Percentiles rank a stretch among this genome's conserved stretches.
These are phyloP conservation scores for Colletotrichum salicis DNA, from an alignment of 2,329 filamentous ascomycete species.

Conservation along the genomic window DNA sequence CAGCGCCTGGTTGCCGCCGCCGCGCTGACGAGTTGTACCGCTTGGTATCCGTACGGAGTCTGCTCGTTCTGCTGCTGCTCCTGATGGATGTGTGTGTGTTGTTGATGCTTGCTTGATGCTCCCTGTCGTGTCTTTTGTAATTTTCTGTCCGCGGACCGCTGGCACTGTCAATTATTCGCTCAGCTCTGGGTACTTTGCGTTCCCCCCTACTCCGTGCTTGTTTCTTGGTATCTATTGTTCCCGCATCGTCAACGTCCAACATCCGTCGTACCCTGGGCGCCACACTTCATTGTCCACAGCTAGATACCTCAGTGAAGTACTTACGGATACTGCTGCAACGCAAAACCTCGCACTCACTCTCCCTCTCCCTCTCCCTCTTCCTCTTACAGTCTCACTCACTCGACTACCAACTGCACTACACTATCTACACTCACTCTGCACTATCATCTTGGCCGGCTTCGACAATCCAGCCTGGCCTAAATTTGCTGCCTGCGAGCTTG, in stretches of 20 bases:
- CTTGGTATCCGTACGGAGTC: too few relatives aligned
- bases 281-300: neutral
- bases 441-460: neutral
- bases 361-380: neutral
- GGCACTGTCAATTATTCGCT: neutral
- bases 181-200: neutral
- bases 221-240: neutral
- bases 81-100: neutral
- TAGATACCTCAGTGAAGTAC: neutral
- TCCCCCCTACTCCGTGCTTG: neutral
- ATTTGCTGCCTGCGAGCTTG: slow-evolving; percentile 1
- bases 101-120: neutral
- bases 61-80: neutral
- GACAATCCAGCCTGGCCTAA: neutral
- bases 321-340: neutral
- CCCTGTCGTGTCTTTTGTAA: neutral
- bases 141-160: neutral
- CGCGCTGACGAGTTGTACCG: neutral
- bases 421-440: neutral
- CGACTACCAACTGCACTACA: neutral
- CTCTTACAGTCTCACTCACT: neutral
- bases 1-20: slow-evolving; percentile 3
- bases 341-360: neutral
- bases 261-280: neutral
- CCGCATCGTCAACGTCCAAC: neutral